These are phyloP conservation scores for Micromonas commoda DNA, from an alignment of 139 green algal genomes.

Conservation along the genomic window DNA sequence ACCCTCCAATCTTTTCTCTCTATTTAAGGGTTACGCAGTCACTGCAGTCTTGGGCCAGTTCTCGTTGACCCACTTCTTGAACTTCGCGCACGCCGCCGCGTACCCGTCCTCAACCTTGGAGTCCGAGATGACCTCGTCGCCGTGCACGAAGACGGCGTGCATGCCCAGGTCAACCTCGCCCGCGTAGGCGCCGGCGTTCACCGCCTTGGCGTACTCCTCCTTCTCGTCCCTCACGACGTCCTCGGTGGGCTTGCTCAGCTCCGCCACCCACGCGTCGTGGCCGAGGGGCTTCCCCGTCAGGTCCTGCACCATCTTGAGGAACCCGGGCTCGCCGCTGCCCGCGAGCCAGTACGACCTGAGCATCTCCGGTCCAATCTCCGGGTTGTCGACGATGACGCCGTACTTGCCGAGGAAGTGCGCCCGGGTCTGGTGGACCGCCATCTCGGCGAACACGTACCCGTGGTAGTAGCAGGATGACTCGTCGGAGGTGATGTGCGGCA, in stretches of 20 bases:
- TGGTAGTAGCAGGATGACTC: constrained; percentile 70
- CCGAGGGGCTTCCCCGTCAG: constrained; percentile 39
- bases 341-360: constrained; percentile 53
- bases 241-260: constrained; percentile 1
- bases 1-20: too few species aligned
- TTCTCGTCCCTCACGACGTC: constrained; percentile 46
- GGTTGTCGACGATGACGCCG: constrained; percentile 33
- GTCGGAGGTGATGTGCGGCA: constrained; percentile 70
- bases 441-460: constrained; percentile 46
- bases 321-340: constrained; percentile 55
- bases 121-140: constrained; percentile 62
- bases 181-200: constrained; percentile 4
- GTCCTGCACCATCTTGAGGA: constrained; percentile 58
- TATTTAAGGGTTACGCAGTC: neutral
- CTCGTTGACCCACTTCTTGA: constrained; percentile 49
- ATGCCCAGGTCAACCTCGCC: constrained; percentile 59
- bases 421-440: constrained; percentile 60
- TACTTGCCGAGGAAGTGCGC: constrained; percentile 55
- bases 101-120: constrained; percentile 41
- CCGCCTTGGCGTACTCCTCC: constrained; percentile 50
- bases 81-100: constrained; percentile 46
- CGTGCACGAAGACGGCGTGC: constrained; percentile 66
- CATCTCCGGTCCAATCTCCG: constrained; percentile 39
- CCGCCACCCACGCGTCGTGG: constrained; percentile 37
- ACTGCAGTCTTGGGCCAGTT: constrained; percentile 23